phyloP scores from a whole-genome alignment of 495 filamentous ascomycete genomes.

The Aspergillus indologenus region DNA sequence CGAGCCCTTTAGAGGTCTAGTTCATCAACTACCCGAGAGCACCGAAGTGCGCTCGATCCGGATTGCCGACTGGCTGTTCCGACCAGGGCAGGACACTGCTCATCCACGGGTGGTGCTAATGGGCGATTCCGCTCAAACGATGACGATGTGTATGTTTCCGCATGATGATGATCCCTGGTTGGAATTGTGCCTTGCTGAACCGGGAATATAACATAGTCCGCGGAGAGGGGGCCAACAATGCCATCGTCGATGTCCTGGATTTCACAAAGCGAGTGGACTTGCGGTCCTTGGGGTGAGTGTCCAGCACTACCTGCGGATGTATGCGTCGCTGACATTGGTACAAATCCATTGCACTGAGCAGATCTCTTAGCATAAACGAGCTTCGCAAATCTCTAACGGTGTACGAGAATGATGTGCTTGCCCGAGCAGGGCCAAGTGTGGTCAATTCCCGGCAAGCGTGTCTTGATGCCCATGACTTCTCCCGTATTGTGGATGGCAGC shows the following conservation, averaged over 20 bases:
- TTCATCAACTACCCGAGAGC: conserved; percentile 44
- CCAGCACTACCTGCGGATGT: neutral
- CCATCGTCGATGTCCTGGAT: conserved; percentile 49
- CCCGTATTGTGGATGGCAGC: neutral
- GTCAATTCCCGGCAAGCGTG: conserved; percentile 57
- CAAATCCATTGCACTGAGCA: neutral
- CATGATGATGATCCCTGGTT: neutral
- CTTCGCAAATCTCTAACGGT: conserved; percentile 33
- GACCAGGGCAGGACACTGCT: conserved; percentile 21
- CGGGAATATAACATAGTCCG: conserved; percentile 27
- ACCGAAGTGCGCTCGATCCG: conserved; percentile 48
- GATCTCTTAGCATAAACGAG: conserved; percentile 9
- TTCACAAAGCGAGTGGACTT: conserved; percentile 32
- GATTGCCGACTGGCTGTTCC: conserved; percentile 55
- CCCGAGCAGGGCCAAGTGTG: conserved; percentile 49
- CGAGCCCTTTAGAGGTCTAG: conserved; percentile 50
- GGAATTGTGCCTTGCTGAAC: neutral
- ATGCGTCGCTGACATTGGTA: neutral
- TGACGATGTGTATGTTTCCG: conserved; percentile 52
- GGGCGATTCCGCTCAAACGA: conserved; percentile 55
- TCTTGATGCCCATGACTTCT: conserved; percentile 59
- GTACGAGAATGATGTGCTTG: conserved; percentile 53
- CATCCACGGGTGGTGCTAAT: conserved; percentile 45
- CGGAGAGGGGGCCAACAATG: conserved; percentile 61
- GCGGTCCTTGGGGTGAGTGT: conserved; percentile 9